Base-by-base conservation (phyloP, 2,329 filamentous ascomycete species). In the Microdochium trichocladiopsis region DNA sequence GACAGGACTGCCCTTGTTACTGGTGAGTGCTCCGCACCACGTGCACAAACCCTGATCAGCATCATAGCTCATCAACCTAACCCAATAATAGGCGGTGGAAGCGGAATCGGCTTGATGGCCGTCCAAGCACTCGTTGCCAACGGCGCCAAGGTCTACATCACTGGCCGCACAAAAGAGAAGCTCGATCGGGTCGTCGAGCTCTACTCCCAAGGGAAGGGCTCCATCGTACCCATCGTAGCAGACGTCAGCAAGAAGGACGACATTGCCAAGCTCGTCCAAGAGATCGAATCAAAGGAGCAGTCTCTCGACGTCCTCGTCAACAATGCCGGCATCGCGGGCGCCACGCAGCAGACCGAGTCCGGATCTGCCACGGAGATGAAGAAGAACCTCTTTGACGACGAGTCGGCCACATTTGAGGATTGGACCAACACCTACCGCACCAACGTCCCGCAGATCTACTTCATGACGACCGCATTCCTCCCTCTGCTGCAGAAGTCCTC, bases 381-480 rank as follows among this genome's bases (percentile, higher is more conserved):
- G 55, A 62, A 79, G 52, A 82, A 84, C 65, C 73, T 88, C 25
- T 94, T 91, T 71, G 80, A 91, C 50, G 75, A 79, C 43, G 76
- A 85, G 52, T 61, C 66, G 1, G 64, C 69, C 2, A 80, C 72
- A 0, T 75, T 88, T 52, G 81, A 88, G 31, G 81, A 86, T 60
- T 94, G 88, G 90, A 77, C 77, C n/a, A 69, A 78, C 41, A 81
- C 82, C 0, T 92, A 87, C 72, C 80, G 82, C 53, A 89, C 87
- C 21, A 91, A 95, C 57, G 88, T 92, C 11, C 81, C 88, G 28
- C 80, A 79, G 54, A 75, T 83, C 52, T 87, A 82, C 71, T 87
- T 85, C 57, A 74, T 80, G 49, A 84, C 83, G 0, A 76, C 84
- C 49, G 77, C 82, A 0, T 76, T 87, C 47, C 77, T 83, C 1